Evolutionary conservation across 2,329 filamentous ascomycete species (phyloP).

Genomic region (Neofusicoccum laricinum): DNA sequence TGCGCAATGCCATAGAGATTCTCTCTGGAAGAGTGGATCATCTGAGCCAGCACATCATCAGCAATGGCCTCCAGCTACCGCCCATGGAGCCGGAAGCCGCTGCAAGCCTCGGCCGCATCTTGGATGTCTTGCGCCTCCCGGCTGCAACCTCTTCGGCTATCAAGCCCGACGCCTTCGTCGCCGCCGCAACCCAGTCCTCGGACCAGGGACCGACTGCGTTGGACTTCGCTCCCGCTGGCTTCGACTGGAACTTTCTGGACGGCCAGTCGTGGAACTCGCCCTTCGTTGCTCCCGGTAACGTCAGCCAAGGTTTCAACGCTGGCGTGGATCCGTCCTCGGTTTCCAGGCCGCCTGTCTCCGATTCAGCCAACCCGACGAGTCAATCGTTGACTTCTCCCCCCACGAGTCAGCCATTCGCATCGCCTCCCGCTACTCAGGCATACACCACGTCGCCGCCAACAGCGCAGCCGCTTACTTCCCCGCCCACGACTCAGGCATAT

Average conservation of each 20-base stretch:
- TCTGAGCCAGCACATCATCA: conserved; percentile 14
- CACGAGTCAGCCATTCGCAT: background rate
- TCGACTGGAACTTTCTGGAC: conserved; percentile 17
- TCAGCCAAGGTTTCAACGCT: conserved; percentile 7
- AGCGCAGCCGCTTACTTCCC: background rate
- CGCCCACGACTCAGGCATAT: conserved; percentile 5
- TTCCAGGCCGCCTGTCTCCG: background rate
- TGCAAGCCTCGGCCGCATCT: conserved; percentile 4
- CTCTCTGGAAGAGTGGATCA: conserved; percentile 13
- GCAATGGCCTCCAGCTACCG: conserved; percentile 14
- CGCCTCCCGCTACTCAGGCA: background rate
- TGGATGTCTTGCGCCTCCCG: conserved; percentile 14
- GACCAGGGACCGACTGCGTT: conserved; percentile 7
- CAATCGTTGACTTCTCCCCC: conserved; percentile 5
- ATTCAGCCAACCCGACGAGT: background rate
- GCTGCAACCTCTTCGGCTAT: conserved; percentile 9
- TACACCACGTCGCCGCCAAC: conserved; percentile 8
- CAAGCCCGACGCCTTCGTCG: background rate
- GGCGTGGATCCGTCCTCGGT: conserved; percentile 2
- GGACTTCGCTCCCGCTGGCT: conserved; percentile 14
- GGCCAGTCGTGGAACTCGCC: conserved; percentile 3
- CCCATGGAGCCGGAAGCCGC: conserved; percentile 12
- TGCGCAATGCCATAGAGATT: conserved; percentile 17
- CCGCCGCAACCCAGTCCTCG: background rate
- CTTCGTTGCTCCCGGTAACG: background rate